Evolutionary conservation across 129 eudicot genomes (phyloP), one percentile per base, ranked within the genome.

Genomic region (Solidago caesia): DNA sequence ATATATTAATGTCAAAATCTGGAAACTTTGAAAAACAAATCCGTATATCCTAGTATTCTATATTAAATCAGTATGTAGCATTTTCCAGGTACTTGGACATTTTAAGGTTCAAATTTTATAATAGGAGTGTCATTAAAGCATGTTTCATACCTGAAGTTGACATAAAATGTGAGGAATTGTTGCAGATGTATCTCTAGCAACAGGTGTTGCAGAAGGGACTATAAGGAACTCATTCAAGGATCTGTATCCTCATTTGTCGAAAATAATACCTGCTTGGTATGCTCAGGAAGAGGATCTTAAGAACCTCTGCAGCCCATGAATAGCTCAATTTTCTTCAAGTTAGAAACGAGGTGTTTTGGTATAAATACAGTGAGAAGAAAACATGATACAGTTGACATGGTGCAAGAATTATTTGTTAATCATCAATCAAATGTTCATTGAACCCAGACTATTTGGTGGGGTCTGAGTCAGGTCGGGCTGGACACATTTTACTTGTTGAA

Each of bases 151-250:
- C 13, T 48, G 44, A 63, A 64, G 4, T 6, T 75, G 73, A 42
- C 39, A 39, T 7, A 55, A 55, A 33, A 21, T 21, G 46, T 26
- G 43, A 63, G 25, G 11, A 27, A 63, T 8, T 43, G 51, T 14
- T 78, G 86, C 86, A 90, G 91, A 88, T 67, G 77, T 88, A n/a
- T 79, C 91, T 11, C 25, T 84, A 56, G 87, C 93, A 44, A 87
- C 91, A 12, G 77, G 84, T 4, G 89, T 87, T 46, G 93, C 91
- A 12, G 96, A 87, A 79, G 93, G 86, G 77, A 90, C 96, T 1
- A 90, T 87, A 77, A 88, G 84, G 82, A 85, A 84, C 71, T 82
- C 91, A 0, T 90, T 84, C 70, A 85, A 75, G 80, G 96, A 90
- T 71, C 75, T 85, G 6, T 84, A 83, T 53, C 96, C 94, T 4